Evolutionary conservation across 768 basidiomycete species (phyloP), one percentile per base, ranked within the genome.

Genomic region (Pleurotus cornucopiae): DNA sequence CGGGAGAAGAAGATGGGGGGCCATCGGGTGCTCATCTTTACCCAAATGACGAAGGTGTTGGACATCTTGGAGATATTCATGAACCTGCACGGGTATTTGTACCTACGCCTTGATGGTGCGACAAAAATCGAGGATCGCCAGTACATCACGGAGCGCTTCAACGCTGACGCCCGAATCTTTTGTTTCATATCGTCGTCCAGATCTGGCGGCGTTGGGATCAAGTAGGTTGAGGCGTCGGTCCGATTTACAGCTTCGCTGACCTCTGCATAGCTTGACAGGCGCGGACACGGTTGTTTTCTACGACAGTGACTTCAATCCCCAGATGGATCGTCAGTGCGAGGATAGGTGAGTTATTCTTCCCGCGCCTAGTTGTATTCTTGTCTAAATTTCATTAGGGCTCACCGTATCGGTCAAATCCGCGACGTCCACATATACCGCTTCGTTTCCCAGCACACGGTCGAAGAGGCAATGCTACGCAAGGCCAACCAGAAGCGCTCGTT

Each of bases 241-340:
- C 1, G 9, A 34, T 34, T 34, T 3, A 2, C 30, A 34, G 30
- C 30, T 34, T 34, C 11, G 7, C 30, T 34, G 30, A 34, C 30
- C 30, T 34, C 30, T 34, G 66, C 44, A 45, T 69, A 87, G 92
- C 69, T 66, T 90, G 59, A 89, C 88, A 5, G 90, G 90, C 14
- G 94, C 94, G 16, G 94, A 96, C 65, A 98, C 97, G 0, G 96
- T 99, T 63, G 83, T 99, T 54, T 95, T 99, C 69, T 98, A 96
- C 65, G 96, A 98, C 66, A 92, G 91, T 58, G 94, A 97, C 69
- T 97, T 96, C 76, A 94, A 93, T 63, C 95, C 95, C 0, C 95
- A 97, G 68, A 97, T 96, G 91, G 96, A 99, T 68, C 78, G 89
- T 45, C 96, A 99, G 67, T 98, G 97, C 63, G 92, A 95, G 71